Conservation (phyloP, 768 basidiomycete species). For the Pisolithus tinctorius region DNA sequence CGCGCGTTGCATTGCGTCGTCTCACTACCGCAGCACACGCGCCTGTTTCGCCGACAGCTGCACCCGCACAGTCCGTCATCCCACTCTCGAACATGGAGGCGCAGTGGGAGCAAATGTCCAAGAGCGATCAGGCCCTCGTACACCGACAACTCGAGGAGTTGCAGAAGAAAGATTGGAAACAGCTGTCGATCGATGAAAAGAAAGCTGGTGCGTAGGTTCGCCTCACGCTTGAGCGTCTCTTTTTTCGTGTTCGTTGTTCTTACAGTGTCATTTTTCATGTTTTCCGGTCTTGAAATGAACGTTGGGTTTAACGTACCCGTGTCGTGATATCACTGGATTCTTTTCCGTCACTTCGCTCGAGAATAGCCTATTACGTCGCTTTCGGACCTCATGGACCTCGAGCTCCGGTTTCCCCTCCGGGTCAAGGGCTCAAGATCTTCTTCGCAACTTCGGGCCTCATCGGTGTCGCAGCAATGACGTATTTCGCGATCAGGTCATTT, state of each 20-base stretch:
- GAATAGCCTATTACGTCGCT: constrained; percentile 90
- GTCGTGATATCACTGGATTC: constrained; percentile 1
- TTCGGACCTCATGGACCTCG: constrained; percentile 97
- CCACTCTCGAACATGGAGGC: constrained; percentile 90
- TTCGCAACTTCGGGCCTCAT: constrained; percentile 51
- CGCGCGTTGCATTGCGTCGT: constrained; percentile 33
- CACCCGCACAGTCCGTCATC: constrained; percentile 40
- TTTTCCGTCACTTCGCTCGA: not conserved
- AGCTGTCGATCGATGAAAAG: constrained; percentile 88
- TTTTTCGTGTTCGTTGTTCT: not conserved
- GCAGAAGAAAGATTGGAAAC: constrained; percentile 96
- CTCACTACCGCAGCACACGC: constrained; percentile 48
- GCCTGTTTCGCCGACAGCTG: constrained; percentile 23
- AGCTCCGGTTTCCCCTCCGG: constrained; percentile 67
- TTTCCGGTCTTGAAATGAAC: not conserved
- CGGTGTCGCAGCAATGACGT: constrained; percentile 49
- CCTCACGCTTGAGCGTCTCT: not conserved
- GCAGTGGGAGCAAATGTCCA: constrained; percentile 69
- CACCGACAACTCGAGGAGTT: constrained; percentile 86
- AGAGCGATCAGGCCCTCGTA: constrained; percentile 67
- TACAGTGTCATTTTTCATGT: not conserved
- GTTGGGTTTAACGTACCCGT: constrained; percentile 1
- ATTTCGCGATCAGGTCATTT: constrained; percentile 40
- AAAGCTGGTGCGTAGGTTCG: constrained; percentile 77
- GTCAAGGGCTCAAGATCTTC: constrained; percentile 65